Evolutionary conservation across 2,329 filamentous ascomycete species (phyloP), one percentile per base, ranked within the genome.

Genomic region (Fusarium incarnatum): DNA sequence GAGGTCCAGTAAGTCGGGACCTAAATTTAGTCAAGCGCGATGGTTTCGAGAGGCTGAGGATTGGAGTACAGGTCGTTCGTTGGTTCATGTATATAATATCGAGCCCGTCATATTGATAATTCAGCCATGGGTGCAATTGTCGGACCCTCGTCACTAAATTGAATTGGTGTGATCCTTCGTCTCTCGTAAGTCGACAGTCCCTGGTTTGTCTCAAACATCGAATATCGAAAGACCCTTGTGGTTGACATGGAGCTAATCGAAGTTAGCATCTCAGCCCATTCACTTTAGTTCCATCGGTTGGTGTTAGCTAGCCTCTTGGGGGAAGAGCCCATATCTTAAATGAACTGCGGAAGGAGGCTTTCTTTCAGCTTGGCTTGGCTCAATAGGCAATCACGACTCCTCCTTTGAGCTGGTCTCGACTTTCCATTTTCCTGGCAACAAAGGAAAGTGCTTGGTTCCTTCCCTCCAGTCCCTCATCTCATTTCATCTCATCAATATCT

Each of bases 21-120:
- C 62, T 71, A 68, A 73, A 74, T 74, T 73, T 68, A 73, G 73
- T 64, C 23, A 44, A 56, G 66, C 28, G 44, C 47, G 10, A 46
- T 30, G 23, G 37, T 42, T 15, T 49, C 20, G 45, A 56, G 54
- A 34, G 56, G 52, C 60, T 62, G 58, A 69, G 50, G 73, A 56
- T 61, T 55, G 61, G 49, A 66, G 47, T 40, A 68, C 56, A 69
- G n/a, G 25, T 55, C 32, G 28, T 18, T 52, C 32, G 25, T 15
- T 52, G 23, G 47, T 53, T 54, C 54, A 48, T 53, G 42, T 68
- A 65, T 72, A 55, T 58, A 56, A 56, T 46, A 71, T 56, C 23
- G 25, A 46, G 50, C 44, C 64, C 27, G n/a, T 49, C 55, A 40
- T 23, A 49, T 50, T 48, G 20, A 69, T 49, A 61, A 42, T 49